Conservation (phyloP, 2,329 filamentous ascomycete species). For the Lachnellula arida region DNA sequence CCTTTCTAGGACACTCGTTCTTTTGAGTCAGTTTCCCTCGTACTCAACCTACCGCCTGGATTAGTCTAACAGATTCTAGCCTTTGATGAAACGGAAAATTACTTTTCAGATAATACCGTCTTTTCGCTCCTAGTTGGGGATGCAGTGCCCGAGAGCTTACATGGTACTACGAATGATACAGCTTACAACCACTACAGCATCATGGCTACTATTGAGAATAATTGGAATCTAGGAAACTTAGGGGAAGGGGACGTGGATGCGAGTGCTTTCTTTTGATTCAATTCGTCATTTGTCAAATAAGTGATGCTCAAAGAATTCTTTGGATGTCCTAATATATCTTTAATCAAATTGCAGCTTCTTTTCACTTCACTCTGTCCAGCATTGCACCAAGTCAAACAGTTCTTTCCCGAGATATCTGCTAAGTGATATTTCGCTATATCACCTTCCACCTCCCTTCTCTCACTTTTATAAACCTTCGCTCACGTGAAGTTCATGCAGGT, state of each 20-base stretch:
- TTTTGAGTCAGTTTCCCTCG: conserved; percentile 47
- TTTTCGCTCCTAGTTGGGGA: conserved; percentile 69
- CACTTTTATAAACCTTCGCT: not conserved
- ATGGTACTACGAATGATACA: conserved; percentile 61
- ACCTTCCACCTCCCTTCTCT: not conserved
- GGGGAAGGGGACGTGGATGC: conserved; percentile 41
- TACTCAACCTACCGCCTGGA: conserved; percentile 66
- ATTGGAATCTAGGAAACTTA: conserved; percentile 64
- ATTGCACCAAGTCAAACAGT: too few species aligned
- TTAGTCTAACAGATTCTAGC: conserved; percentile 54
- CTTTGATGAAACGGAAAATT: conserved; percentile 72
- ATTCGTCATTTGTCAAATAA: too few species aligned
- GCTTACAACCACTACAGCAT: conserved; percentile 70
- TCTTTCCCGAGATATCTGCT: too few species aligned
- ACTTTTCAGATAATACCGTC: conserved; percentile 61
- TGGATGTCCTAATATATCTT: not conserved
- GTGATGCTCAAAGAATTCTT: too few species aligned
- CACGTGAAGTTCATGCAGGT: not conserved
- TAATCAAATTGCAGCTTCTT: not conserved
- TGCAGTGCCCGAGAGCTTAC: conserved; percentile 55
- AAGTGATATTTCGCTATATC: too few species aligned
- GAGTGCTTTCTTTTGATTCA: conserved; percentile 1
- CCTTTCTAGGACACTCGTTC: conserved; percentile 66
- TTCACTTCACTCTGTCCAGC: too few species aligned
- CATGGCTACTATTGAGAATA: conserved; percentile 57